Percentiles rank a stretch among this genome's conserved stretches.
phyloP scores from a whole-genome alignment of 192 early-diverging fungal genomes.

The Coemansia reversa region DNA sequence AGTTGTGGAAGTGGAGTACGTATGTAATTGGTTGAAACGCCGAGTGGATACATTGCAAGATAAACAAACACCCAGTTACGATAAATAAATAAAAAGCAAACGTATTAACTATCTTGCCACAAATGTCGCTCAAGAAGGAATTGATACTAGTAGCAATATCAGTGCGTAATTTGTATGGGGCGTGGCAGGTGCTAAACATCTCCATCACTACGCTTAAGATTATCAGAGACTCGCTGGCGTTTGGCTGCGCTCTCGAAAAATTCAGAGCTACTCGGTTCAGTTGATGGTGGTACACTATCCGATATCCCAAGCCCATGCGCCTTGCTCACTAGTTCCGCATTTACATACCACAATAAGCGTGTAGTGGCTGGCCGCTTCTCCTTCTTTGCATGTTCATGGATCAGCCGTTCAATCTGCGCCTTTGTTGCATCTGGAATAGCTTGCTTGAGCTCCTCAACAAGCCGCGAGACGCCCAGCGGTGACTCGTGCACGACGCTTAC shows the following conservation, averaged over 20 bases:
- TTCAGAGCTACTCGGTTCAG: neutral
- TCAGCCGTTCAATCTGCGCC: constrained; percentile 46
- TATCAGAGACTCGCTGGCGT: constrained; percentile 6
- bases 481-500: constrained; percentile 45
- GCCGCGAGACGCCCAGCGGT: constrained; percentile 27
- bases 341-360: constrained; percentile 45
- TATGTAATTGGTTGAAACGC: neutral
- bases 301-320: neutral
- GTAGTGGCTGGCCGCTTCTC: constrained; percentile 43
- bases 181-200: neutral
- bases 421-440: constrained; percentile 35
- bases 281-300: neutral
- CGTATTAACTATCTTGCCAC: neutral
- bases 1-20: constrained; percentile 29
- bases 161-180: neutral
- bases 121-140: neutral
- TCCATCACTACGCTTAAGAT: neutral
- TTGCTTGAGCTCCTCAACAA: constrained; percentile 39
- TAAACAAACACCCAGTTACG: neutral
- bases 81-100: neutral
- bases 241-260: constrained; percentile 6
- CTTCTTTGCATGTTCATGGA: constrained; percentile 47
- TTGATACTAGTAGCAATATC: neutral
- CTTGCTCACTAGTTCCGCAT: constrained; percentile 21
- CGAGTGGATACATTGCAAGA: neutral